Evolutionary conservation across 345 rosid genomes (phyloP), one percentile per base, ranked within the genome.

Genomic region (Brassica nigra): DNA sequence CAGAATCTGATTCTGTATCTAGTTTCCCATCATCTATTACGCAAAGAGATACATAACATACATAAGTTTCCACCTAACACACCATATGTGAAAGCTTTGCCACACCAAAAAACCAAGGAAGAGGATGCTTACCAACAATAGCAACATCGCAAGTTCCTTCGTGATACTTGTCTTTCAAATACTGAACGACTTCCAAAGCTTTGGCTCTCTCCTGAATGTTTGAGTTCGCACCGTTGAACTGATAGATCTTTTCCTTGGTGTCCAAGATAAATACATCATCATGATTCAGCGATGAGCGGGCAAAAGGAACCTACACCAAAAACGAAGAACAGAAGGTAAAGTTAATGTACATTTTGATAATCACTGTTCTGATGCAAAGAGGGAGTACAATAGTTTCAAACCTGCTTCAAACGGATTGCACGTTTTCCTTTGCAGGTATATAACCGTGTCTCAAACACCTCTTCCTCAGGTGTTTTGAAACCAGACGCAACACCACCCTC

Each of bases 401-500:
- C 99, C 98, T 96, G 98, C 86, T 92, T 96, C 95, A 96, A 83
- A 76, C 91, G 89, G 64, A 96, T 92, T 34, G 85, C 87, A 61
- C 98, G 90, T 83, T 91, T 93, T 57, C 99, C 99, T 86, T 59
- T 89, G 84, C 99, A 96, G 11, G 87, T 86, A 86, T 96, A 96
- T 68, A 96, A 81, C 70, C 89, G 87, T 4, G 92, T 90, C 87
- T 96, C 98, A 76, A 93, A 96, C 75, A 58, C 91, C 71, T 93
- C 94, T 83, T 89, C 95, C 86, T 96, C 98, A 36, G 88, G 87
- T 74, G 84, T 88, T 82, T 82, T 96, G 74, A 96, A 96, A 63
- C 99, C 98, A 78, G 97, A 88, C 11, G 97, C 99, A 81, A 96
- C 86, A 77, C 99, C 99, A 37, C 99, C 99, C 75, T 96, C 97